Conservation (phyloP, 2,329 filamentous ascomycete genomes). For the Rhynchosporium secalis region DNA sequence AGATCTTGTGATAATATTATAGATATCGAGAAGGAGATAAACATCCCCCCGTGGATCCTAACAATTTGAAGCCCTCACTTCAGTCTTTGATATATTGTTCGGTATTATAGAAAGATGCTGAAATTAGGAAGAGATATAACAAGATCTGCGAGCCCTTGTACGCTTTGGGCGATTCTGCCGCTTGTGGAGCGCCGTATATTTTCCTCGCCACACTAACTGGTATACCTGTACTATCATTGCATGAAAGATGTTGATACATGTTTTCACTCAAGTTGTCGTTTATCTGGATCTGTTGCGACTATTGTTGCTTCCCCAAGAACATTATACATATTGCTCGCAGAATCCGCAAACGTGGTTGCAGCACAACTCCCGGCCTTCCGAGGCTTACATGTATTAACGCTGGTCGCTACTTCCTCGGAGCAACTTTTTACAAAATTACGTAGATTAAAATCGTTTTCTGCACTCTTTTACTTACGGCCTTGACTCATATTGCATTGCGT, state of each 20-base stretch:
- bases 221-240: neutral
- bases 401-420: neutral
- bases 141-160: too few relatives aligned
- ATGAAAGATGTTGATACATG: neutral
- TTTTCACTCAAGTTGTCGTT: neutral
- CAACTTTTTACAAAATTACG: neutral
- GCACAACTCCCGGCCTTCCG: slow-evolving; percentile 1
- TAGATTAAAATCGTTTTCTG: neutral
- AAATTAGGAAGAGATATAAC: too few relatives aligned
- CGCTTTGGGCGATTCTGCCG: neutral
- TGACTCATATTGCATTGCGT: neutral
- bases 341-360: neutral
- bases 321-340: neutral
- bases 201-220: neutral
- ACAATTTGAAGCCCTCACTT: too few relatives aligned
- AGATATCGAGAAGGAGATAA: too few relatives aligned
- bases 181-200: neutral
- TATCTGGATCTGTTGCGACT: too few relatives aligned
- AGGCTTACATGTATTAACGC: neutral
- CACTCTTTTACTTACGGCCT: neutral
- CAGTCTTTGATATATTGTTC: too few relatives aligned
- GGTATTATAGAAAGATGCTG: too few relatives aligned
- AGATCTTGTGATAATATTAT: too few relatives aligned
- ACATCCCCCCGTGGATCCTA: too few relatives aligned
- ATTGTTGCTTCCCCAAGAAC: too few relatives aligned